Evolutionary conservation across 2,329 filamentous ascomycete genomes (phyloP).

Genomic region (Byssochlamys sp.): DNA sequence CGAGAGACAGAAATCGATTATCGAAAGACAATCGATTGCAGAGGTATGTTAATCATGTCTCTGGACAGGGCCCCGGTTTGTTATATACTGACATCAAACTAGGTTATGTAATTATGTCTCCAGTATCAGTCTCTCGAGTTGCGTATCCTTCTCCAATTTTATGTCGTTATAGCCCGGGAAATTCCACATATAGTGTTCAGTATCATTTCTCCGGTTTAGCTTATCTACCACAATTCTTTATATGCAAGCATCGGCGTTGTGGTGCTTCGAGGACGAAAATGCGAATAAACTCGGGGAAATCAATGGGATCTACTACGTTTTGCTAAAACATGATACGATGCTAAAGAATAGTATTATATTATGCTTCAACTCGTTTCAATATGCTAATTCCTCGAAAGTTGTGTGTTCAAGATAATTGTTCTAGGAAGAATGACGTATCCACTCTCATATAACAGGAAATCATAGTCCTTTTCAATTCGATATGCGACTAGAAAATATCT

Average conservation of each 20-base stretch:
- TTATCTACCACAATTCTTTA: not conserved
- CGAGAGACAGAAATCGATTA: slow-evolving; percentile 75
- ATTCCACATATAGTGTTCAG: not conserved
- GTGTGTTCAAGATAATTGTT: no score
- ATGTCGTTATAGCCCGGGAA: not conserved
- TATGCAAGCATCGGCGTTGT: not conserved
- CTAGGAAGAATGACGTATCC: no score
- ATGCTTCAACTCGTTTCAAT: not conserved
- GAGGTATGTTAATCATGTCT: slow-evolving; percentile 28
- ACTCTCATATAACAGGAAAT: not conserved
- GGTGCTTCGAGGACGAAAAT: not conserved
- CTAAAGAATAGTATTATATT: not conserved
- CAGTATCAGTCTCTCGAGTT: not conserved
- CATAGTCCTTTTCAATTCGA: not conserved
- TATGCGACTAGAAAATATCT: not conserved
- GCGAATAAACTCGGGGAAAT: not conserved
- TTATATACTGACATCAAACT: not conserved
- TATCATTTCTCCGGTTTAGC: not conserved
- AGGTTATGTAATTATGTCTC: not conserved
- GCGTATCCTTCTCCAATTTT: not conserved
- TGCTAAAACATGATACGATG: not conserved
- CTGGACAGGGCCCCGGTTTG: not conserved
- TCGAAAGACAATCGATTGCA: slow-evolving; percentile 54
- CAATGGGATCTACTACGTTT: no score
- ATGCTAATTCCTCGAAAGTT: not conserved